phyloP scores from a whole-genome alignment of 805 yeast species.

The Starmerella vitae region DNA sequence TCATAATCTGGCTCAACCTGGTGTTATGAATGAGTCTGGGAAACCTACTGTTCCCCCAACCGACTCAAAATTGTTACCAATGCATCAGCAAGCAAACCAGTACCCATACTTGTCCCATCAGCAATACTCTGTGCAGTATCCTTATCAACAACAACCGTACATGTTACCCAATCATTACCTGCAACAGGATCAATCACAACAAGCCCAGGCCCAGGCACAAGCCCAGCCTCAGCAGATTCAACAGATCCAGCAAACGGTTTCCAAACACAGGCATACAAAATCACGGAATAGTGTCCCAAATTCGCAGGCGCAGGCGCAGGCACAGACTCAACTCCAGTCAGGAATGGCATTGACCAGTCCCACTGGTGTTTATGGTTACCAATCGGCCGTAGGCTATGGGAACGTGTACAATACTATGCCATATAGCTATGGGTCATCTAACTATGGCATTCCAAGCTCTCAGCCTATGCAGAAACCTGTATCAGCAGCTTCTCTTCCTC shows the following conservation, averaged over 20 bases:
- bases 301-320: neutral
- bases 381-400: neutral
- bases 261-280: neutral
- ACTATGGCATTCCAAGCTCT: neutral
- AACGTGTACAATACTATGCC: neutral
- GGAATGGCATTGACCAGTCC: neutral
- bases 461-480: neutral
- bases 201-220: neutral
- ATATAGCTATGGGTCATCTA: neutral
- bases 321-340: neutral
- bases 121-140: constrained; percentile 1
- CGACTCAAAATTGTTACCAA: no score
- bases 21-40: no score
- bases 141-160: neutral
- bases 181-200: neutral
- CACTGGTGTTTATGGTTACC: neutral
- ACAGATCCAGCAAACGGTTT: neutral
- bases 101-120: constrained; percentile 2
- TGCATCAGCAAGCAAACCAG: no score
- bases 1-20: neutral
- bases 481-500: neutral
- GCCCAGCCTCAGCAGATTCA: neutral
- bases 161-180: neutral
- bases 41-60: no score
- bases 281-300: no score